A percentile compares a stretch with the other conserved stretches of the same genome.
Conservation (phyloP, 179 eudicot species). For the Amaranthus tricolor region DNA sequence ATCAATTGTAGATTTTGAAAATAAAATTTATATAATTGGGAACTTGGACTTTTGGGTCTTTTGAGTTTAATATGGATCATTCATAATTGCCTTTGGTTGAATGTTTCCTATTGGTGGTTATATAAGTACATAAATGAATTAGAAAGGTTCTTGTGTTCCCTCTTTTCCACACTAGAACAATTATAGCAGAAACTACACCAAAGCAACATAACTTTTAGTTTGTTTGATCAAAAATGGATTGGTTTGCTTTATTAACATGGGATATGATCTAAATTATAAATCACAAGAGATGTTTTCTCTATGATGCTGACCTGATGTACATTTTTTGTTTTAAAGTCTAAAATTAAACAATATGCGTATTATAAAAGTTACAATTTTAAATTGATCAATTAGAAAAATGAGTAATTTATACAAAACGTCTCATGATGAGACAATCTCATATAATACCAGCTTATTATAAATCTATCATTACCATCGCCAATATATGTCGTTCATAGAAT, state of each 20-base stretch:
- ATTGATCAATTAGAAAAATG: too few species aligned
- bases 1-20: neutral
- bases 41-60: neutral
- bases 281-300: too few species aligned
- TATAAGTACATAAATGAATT: neutral
- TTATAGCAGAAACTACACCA: conserved; percentile 8
- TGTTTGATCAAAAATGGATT: neutral
- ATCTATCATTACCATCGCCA: too few species aligned
- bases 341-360: too few species aligned
- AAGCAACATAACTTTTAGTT: too few species aligned
- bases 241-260: neutral
- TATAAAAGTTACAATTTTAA: too few species aligned
- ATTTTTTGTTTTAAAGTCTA: too few species aligned
- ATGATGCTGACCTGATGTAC: too few species aligned
- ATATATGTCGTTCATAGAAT: too few species aligned
- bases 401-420: too few species aligned
- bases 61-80: conserved; percentile 7
- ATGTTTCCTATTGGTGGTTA: neutral
- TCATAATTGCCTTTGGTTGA: neutral
- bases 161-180: conserved; percentile 11
- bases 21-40: neutral
- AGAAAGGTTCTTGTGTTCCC: conserved; percentile 22
- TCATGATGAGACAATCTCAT: too few species aligned
- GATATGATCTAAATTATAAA: neutral
- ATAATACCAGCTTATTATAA: too few species aligned